These are phyloP conservation scores for Irpex lacteus DNA, from an alignment of 1,284 basidiomycete genomes.

Conservation along the genomic window DNA sequence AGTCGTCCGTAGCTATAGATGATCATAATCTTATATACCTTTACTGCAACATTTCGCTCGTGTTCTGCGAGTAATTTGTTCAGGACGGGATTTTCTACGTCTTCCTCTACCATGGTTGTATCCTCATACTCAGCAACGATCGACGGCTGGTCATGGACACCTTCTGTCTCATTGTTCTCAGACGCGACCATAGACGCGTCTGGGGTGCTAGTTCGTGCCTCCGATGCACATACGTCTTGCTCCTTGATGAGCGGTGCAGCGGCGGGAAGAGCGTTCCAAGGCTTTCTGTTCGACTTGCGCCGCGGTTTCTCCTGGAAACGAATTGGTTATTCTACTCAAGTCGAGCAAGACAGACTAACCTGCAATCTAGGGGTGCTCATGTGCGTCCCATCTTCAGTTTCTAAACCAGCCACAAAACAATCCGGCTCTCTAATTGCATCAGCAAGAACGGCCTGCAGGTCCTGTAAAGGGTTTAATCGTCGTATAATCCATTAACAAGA, in stretches of 20 bases:
- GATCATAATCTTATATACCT: background rate
- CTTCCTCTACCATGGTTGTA: too few relatives aligned
- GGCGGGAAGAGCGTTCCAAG: background rate
- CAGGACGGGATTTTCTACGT: too few relatives aligned
- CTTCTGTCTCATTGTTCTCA: too few relatives aligned
- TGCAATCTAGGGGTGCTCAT: background rate
- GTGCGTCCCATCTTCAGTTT: background rate
- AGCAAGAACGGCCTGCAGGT: background rate
- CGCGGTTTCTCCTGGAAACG: background rate
- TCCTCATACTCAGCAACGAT: too few relatives aligned
- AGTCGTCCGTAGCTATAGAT: background rate
- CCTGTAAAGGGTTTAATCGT: background rate
- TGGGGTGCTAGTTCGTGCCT: too few relatives aligned
- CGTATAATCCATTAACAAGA: background rate
- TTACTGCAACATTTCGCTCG: background rate
- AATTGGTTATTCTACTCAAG: background rate
- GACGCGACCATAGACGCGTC: too few relatives aligned
- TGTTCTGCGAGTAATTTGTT: too few relatives aligned
- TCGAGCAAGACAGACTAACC: background rate
- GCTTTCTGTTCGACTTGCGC: slow-evolving; percentile 7
- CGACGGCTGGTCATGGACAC: too few relatives aligned
- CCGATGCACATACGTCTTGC: too few relatives aligned
- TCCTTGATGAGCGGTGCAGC: background rate
- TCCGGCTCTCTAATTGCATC: background rate
- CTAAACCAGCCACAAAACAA: background rate